These are phyloP conservation scores for Pichia cephalocereana DNA, from an alignment of 805 yeast genomes.

Conservation along the genomic window DNA sequence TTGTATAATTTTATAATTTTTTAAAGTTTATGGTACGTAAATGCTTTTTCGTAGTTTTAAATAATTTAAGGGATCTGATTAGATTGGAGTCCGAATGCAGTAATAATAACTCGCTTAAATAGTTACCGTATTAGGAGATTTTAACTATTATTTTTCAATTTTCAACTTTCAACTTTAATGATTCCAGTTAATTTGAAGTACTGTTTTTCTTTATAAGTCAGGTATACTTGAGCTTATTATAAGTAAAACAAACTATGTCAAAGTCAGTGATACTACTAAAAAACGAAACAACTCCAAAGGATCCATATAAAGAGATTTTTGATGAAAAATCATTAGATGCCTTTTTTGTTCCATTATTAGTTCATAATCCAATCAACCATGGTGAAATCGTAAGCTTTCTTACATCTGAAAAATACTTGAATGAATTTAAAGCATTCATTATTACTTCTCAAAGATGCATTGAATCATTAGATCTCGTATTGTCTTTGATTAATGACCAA, in stretches of 20 bases:
- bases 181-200: too few relatives aligned
- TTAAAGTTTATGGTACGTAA: too few relatives aligned
- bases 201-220: too few relatives aligned
- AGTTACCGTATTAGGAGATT: too few relatives aligned
- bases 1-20: too few relatives aligned
- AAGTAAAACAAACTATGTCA: conserved; percentile 7
- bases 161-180: too few relatives aligned
- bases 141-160: too few relatives aligned
- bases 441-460: conserved; percentile 91
- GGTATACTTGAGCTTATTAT: too few relatives aligned
- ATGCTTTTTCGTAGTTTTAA: too few relatives aligned
- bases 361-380: conserved; percentile 50
- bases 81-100: too few relatives aligned
- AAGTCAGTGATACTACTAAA: conserved; percentile 48
- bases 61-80: too few relatives aligned
- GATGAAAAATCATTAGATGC: conserved; percentile 30
- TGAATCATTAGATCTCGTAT: conserved; percentile 52
- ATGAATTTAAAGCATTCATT: conserved; percentile 43
- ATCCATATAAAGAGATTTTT: conserved; percentile 50
- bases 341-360: conserved; percentile 63
- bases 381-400: conserved; percentile 36
- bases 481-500: conserved; percentile 21
- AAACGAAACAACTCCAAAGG: conserved; percentile 60
- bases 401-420: conserved; percentile 31
- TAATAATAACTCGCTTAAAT: too few relatives aligned